These are phyloP conservation scores for Mrakia gelida DNA, from an alignment of 768 basidiomycete genomes.

Conservation along the genomic window DNA sequence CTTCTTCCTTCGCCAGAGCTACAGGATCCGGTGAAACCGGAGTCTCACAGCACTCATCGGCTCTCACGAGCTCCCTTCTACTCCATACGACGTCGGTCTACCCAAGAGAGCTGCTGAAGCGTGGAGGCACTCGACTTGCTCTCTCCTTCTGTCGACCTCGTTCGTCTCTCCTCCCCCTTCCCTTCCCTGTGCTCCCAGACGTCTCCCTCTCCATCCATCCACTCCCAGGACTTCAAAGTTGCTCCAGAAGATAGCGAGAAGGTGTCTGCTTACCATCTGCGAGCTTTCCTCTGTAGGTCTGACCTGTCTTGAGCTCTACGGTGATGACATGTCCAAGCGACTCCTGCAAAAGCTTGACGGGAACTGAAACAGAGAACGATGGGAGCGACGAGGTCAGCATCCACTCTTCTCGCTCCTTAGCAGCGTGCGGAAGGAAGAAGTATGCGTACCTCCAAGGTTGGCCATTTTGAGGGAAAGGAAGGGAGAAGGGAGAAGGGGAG, in stretches of 20 bases:
- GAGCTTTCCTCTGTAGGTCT: conserved; percentile 88
- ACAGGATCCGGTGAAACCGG: too few species aligned
- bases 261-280: conserved; percentile 69
- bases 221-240: background rate
- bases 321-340: conserved; percentile 93
- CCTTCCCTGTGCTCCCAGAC: background rate
- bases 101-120: background rate
- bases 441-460: conserved; percentile 27
- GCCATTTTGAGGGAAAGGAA: conserved; percentile 21
- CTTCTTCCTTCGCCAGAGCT: too few species aligned
- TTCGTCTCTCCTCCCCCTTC: background rate
- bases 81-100: background rate
- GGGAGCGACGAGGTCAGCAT: background rate
- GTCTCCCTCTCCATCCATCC: background rate
- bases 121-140: background rate
- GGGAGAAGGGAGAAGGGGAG: background rate
- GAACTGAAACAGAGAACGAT: conserved; percentile 51
- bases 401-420: too few species aligned
- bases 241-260: background rate
- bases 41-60: background rate
- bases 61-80: background rate
- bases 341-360: conserved; percentile 94
- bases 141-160: background rate
- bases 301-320: conserved; percentile 84
- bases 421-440: too few species aligned